Percentiles rank a stretch among this genome's conserved stretches.
These are phyloP conservation scores for Ceratocystis ficicola DNA, from an alignment of 2,329 filamentous ascomycete species.

Conservation along the genomic window DNA sequence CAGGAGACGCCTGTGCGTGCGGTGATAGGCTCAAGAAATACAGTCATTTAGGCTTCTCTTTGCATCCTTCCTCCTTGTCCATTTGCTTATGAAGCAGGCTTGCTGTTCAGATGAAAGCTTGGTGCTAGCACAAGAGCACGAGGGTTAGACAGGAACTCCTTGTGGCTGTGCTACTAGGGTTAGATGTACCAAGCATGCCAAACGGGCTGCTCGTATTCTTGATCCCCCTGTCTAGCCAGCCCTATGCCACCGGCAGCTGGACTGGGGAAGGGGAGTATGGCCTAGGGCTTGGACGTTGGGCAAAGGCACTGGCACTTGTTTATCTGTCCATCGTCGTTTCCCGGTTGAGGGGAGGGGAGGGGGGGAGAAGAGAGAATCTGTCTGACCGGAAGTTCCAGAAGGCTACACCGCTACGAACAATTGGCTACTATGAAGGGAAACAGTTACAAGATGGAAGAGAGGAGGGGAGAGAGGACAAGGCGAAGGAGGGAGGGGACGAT, in stretches of 20 bases:
- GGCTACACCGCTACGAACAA: neutral
- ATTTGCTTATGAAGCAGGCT: no score
- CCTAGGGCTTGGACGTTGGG: neutral
- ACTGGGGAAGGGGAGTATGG: neutral
- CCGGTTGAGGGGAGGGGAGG: neutral
- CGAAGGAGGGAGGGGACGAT: neutral
- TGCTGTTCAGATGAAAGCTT: neutral
- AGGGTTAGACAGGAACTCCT: neutral
- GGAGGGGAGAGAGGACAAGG: neutral
- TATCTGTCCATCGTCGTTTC: neutral
- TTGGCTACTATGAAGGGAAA: neutral
- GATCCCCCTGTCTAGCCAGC: no score
- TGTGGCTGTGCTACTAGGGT: conserved; percentile 1
- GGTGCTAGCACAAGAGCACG: neutral
- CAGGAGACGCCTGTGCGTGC: no score
- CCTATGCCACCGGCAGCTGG: neutral
- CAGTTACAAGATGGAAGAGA: neutral
- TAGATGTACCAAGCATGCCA: neutral
- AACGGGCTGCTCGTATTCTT: no score
- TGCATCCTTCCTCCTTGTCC: no score
- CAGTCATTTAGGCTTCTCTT: no score
- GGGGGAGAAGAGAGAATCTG: neutral
- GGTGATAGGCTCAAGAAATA: no score
- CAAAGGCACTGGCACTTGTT: neutral
- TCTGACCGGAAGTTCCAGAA: neutral